phyloP scores from a whole-genome alignment of 1,284 basidiomycete species.

The Quambalaria eucalypti region DNA sequence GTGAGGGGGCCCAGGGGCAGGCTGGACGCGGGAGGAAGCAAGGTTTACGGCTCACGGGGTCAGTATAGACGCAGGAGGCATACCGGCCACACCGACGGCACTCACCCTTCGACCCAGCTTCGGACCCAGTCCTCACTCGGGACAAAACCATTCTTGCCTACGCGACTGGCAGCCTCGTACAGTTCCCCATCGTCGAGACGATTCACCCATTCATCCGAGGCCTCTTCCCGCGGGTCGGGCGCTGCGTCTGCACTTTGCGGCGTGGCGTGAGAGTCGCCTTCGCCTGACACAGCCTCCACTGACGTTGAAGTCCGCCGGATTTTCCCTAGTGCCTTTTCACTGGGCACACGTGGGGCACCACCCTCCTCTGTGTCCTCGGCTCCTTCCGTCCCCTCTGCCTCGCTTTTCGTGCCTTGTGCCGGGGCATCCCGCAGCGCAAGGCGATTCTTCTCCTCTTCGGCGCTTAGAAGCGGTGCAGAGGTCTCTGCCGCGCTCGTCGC shows the following conservation, averaged over 20 bases:
- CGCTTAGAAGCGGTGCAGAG: not conserved
- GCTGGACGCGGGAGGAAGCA: not conserved
- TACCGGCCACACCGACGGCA: too few relatives aligned
- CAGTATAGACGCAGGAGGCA: too few relatives aligned
- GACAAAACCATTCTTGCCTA: slow-evolving; percentile 35
- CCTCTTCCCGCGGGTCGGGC: slow-evolving; percentile 1
- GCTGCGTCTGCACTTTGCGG: not conserved
- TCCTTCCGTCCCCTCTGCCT: slow-evolving; percentile 6
- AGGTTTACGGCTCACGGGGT: too few relatives aligned
- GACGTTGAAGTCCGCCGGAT: not conserved
- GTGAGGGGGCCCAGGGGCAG: slow-evolving; percentile 22
- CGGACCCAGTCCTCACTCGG: slow-evolving; percentile 36
- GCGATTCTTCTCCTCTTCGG: slow-evolving; percentile 1
- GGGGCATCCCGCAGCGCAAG: not conserved
- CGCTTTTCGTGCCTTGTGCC: not conserved
- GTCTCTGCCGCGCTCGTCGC: slow-evolving; percentile 1
- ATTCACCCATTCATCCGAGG: slow-evolving; percentile 7
- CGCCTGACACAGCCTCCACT: not conserved
- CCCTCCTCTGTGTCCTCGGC: slow-evolving; percentile 12
- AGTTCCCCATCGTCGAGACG: slow-evolving; percentile 15
- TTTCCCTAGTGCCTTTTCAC: slow-evolving; percentile 2
- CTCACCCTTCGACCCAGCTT: slow-evolving; percentile 23
- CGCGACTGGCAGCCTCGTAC: slow-evolving; percentile 12
- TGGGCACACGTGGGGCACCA: slow-evolving; percentile 1
- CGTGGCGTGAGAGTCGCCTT: not conserved